Base-by-base conservation (phyloP, 106 monocot species). In the Vanilla planifolia region DNA sequence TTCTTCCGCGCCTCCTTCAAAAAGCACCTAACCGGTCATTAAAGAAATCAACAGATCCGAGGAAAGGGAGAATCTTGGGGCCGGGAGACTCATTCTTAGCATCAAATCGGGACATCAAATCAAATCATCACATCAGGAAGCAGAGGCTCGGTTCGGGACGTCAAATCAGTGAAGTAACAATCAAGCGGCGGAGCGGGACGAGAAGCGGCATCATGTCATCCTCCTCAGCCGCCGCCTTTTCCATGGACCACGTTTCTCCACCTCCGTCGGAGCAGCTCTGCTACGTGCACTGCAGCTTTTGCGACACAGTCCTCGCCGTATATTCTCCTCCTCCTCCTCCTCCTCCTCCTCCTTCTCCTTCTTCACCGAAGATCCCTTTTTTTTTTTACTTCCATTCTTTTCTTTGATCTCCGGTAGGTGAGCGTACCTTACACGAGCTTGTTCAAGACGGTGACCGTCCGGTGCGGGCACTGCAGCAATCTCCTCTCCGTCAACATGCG, bases 401-500 rank as follows among this genome's bases (percentile, higher is more conserved):
- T n/a, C n/a, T n/a, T 7, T 50, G 24, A 48, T 48, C 25, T 23
- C 21, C 26, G 3, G 26, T 71, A 95, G 93, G 93, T 93, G 69
- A 93, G 93, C 64, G 89, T 95, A 24, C 94, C 94, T 7, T 86
- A 76, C n/a, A 89, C 62, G 57, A 93, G 93, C 44, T 60, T 93
- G 62, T 85, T 83, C 80, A 85, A 95, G 83, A 95, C 86, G n/a
- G 94, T 95, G 62, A 89, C 94, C 0, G 94, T 95, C 53, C 70
- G 89, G 60, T 95, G 94, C 45, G 94, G 94, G 14, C 86, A 89
- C 85, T 95, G 94, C 80, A 80, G 73, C 41, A 95, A 83, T 70
- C 80, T 95, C 3, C 89, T 95, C 71, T 77, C 86, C 4, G 94
- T 95, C 57, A 95, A 95, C 73, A 95, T 95, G 94, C 69, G 95